Evolutionary conservation across 768 basidiomycete species (phyloP).

Genomic region (Tulasnella sp.): DNA sequence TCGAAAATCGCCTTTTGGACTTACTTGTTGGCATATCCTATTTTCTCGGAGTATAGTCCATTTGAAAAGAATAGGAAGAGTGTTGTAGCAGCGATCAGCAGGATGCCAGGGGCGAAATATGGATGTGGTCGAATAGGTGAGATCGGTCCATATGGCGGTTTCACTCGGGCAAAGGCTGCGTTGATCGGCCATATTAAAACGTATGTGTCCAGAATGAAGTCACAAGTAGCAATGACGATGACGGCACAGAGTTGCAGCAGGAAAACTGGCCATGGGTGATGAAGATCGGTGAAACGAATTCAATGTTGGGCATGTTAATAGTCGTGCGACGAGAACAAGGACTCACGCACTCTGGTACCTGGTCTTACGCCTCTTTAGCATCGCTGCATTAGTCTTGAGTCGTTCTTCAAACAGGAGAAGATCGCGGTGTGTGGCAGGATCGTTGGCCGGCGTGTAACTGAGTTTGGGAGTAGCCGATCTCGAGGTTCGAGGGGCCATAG

Average conservation of each 20-base stretch:
- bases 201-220: conserved; percentile 72
- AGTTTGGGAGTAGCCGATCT: conserved; percentile 22
- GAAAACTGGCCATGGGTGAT: conserved; percentile 70
- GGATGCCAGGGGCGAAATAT: conserved; percentile 75
- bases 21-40: conserved; percentile 93
- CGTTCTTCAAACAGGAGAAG: conserved; percentile 92
- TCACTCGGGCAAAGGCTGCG: conserved; percentile 26
- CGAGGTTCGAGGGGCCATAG: conserved; percentile 25
- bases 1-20: conserved; percentile 41
- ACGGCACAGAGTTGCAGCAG: conserved; percentile 67
- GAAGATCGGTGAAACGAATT: neutral
- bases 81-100: conserved; percentile 89
- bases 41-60: conserved; percentile 95
- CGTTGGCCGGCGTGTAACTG: conserved; percentile 58
- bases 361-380: conserved; percentile 73
- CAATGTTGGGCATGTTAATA: conserved; percentile 1
- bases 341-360: conserved; percentile 73
- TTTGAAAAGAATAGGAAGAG: conserved; percentile 94
- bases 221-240: conserved; percentile 72
- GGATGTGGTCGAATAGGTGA: conserved; percentile 44
- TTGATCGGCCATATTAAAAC: conserved; percentile 50
- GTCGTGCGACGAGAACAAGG: neutral
- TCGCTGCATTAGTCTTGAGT: conserved; percentile 91
- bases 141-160: conserved; percentile 31
- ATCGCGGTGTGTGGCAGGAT: conserved; percentile 81